Evolutionary conservation across 768 basidiomycete genomes (phyloP).

Genomic region (Phlegmacium glaucopus): DNA sequence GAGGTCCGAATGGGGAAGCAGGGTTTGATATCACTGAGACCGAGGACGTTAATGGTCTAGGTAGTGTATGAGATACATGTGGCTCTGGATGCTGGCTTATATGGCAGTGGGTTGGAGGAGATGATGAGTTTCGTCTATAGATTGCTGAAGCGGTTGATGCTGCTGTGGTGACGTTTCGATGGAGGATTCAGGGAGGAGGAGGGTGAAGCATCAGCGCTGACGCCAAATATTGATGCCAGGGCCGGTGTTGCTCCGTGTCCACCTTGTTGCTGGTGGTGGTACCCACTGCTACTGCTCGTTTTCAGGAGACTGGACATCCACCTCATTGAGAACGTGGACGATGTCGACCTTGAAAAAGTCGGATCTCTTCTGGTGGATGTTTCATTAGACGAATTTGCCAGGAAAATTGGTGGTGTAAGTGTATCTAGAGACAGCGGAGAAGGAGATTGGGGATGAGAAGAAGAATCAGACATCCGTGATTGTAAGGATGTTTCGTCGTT

Average conservation of each 20-base stretch:
- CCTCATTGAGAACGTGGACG: neutral
- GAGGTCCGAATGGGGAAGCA: conserved; percentile 39
- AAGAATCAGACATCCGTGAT: too few relatives aligned
- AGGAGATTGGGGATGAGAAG: too few relatives aligned
- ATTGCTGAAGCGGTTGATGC: neutral
- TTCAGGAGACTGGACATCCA: neutral
- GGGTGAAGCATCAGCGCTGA: neutral
- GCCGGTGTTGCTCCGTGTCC: neutral
- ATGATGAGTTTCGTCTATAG: neutral
- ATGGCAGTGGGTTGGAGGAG: neutral
- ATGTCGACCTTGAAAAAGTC: neutral
- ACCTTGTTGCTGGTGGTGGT: neutral
- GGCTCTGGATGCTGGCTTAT: too few relatives aligned
- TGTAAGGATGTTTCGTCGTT: too few relatives aligned
- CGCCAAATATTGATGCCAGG: neutral
- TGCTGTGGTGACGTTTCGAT: neutral
- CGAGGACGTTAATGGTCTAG: conserved; percentile 36
- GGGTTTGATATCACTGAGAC: conserved; percentile 14
- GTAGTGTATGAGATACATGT: conserved; percentile 2
- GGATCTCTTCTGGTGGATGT: too few relatives aligned
- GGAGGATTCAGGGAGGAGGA: neutral
- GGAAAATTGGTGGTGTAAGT: too few relatives aligned
- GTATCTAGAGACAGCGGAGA: too few relatives aligned
- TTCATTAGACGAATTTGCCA: too few relatives aligned
- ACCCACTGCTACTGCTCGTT: neutral